A percentile compares a stretch with the other conserved stretches of the same genome.
Evolutionary conservation across 345 rosid genomes (phyloP).

Genomic region (Cardiospermum halicacabum): DNA sequence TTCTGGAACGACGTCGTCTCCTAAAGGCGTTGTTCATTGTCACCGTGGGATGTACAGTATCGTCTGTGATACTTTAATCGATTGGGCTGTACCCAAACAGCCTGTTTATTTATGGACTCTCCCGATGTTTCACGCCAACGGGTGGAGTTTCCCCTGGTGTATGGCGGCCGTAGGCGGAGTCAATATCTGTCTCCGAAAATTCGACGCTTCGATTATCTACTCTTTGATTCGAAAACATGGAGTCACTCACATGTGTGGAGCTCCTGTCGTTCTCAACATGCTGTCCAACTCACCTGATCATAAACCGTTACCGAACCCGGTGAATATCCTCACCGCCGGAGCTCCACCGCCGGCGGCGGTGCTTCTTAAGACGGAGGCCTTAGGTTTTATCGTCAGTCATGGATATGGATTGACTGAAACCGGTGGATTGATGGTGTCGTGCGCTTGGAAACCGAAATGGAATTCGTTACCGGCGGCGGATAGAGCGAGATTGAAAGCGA

Average conservation of each 20-base stretch:
- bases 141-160: constrained; percentile 76
- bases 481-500: constrained; percentile 55
- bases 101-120: constrained; percentile 86
- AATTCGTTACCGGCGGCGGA: constrained; percentile 50
- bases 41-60: constrained; percentile 62
- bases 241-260: constrained; percentile 87
- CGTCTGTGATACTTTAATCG: constrained; percentile 44
- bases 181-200: constrained; percentile 67
- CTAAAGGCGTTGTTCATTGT: constrained; percentile 81
- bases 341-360: constrained; percentile 82
- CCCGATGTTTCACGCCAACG: constrained; percentile 87
- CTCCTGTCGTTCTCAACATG: constrained; percentile 84
- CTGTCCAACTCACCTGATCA: constrained; percentile 33
- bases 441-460: constrained; percentile 83
- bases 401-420: constrained; percentile 79
- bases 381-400: constrained; percentile 66
- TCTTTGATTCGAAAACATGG: constrained; percentile 41
- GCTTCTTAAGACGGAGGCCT: constrained; percentile 50
- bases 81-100: constrained; percentile 53
- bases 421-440: constrained; percentile 50
- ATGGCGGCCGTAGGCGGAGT: constrained; percentile 84
- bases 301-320: constrained; percentile 37
- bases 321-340: constrained; percentile 67
- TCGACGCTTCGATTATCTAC: constrained; percentile 48
- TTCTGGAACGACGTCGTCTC: constrained; percentile 86